Conservation (phyloP, 345 rosid species). For the Clausena lansium region DNA sequence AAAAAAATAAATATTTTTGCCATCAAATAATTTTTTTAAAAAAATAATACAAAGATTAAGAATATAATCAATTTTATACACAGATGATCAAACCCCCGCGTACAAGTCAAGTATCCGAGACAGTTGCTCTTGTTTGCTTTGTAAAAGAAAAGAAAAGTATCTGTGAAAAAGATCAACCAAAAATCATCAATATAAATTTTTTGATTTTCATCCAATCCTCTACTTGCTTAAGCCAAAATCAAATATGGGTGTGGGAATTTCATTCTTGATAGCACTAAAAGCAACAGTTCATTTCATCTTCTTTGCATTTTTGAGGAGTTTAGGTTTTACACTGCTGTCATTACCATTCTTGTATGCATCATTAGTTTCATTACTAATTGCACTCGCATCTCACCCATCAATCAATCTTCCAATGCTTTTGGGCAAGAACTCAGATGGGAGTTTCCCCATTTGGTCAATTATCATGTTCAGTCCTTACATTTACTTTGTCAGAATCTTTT, state of each 20-base stretch:
- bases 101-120: neutral
- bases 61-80: too few relatives aligned
- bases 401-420: slow-evolving; percentile 52
- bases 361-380: slow-evolving; percentile 34
- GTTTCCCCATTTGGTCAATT: slow-evolving; percentile 54
- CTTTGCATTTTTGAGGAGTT: slow-evolving; percentile 27
- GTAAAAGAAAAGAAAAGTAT: neutral
- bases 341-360: slow-evolving; percentile 56
- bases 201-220: neutral
- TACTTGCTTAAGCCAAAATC: neutral
- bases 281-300: slow-evolving; percentile 33
- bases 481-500: slow-evolving; percentile 46
- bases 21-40: too few relatives aligned
- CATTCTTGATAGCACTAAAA: slow-evolving; percentile 38
- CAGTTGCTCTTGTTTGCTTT: neutral
- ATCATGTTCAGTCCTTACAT: slow-evolving; percentile 60
- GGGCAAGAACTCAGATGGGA: slow-evolving; percentile 62
- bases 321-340: slow-evolving; percentile 33
- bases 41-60: too few relatives aligned
- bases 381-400: slow-evolving; percentile 44
- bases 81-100: too few relatives aligned
- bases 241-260: slow-evolving; percentile 55
- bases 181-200: neutral
- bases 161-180: neutral
- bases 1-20: too few relatives aligned